Conservation (phyloP, 2,329 filamentous ascomycete species). For the Phialophora expanda region DNA sequence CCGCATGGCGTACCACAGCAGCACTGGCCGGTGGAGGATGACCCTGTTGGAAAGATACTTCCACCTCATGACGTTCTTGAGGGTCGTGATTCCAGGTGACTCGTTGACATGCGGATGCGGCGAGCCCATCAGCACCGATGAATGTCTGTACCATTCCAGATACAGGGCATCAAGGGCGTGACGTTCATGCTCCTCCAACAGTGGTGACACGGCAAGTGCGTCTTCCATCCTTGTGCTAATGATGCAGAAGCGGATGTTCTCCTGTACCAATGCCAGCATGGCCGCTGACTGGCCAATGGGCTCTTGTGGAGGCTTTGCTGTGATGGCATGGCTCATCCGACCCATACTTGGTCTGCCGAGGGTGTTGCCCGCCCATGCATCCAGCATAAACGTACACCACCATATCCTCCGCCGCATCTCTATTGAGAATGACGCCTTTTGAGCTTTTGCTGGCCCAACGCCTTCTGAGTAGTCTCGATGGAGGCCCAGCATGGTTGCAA, state of each 20-base stretch:
- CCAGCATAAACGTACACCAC: conserved; percentile 76
- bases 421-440: conserved; percentile 58
- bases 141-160: conserved; percentile 72
- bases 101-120: conserved; percentile 61
- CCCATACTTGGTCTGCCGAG: conserved; percentile 73
- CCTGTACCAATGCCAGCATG: conserved; percentile 48
- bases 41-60: conserved; percentile 79
- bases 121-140: conserved; percentile 68
- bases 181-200: conserved; percentile 70
- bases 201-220: conserved; percentile 70
- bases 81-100: conserved; percentile 28
- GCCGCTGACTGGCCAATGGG: conserved; percentile 44
- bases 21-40: conserved; percentile 73
- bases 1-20: conserved; percentile 67
- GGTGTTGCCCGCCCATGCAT: conserved; percentile 75
- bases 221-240: conserved; percentile 80
- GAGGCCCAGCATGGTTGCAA: conserved; percentile 75
- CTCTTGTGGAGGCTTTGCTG: conserved; percentile 66
- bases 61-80: conserved; percentile 72
- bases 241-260: conserved; percentile 80
- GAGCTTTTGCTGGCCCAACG: conserved; percentile 51
- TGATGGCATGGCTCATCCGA: conserved; percentile 70
- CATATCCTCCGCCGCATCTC: conserved; percentile 71
- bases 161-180: conserved; percentile 70
- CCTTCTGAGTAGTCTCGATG: conserved; percentile 66